phyloP scores from a whole-genome alignment of 441 rosid species.

The Jatropha multifida region DNA sequence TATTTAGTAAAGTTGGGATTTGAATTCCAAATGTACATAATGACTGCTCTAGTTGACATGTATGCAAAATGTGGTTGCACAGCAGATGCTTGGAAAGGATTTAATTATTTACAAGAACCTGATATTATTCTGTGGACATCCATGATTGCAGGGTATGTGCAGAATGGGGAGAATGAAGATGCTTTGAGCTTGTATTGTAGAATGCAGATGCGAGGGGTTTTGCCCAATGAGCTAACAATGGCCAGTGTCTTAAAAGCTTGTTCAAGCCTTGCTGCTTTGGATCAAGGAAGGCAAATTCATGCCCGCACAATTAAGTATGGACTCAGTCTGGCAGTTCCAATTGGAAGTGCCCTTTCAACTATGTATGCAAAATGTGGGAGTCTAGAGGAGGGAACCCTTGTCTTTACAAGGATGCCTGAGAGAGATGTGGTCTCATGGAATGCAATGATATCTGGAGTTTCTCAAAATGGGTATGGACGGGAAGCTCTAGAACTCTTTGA shows the following conservation, averaged over 20 bases:
- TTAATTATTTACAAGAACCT: constrained; percentile 53
- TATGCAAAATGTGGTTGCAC: constrained; percentile 71
- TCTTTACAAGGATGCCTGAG: constrained; percentile 60
- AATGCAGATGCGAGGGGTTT: constrained; percentile 57
- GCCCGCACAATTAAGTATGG: constrained; percentile 64
- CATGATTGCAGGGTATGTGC: constrained; percentile 77
- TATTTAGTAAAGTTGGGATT: constrained; percentile 64
- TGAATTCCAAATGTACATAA: constrained; percentile 59
- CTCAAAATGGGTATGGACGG: constrained; percentile 73
- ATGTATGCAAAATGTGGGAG: constrained; percentile 88
- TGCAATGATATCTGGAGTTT: constrained; percentile 83
- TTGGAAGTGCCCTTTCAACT: constrained; percentile 78
- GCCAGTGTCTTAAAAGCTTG: constrained; percentile 78
- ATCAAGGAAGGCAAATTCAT: constrained; percentile 83
- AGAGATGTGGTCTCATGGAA: constrained; percentile 78
- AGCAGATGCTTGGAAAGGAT: constrained; percentile 64
- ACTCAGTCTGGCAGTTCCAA: constrained; percentile 48
- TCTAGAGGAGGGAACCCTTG: constrained; percentile 61
- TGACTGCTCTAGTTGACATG: constrained; percentile 85
- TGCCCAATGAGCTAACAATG: constrained; percentile 82
- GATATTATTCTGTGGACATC: constrained; percentile 88
- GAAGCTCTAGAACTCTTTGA: constrained; percentile 73
- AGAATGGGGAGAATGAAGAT: constrained; percentile 73
- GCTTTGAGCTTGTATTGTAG: constrained; percentile 57
- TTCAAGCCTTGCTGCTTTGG: constrained; percentile 71